These are phyloP conservation scores for Torulaspora franciscae DNA, from an alignment of 805 yeast genomes.

Conservation along the genomic window DNA sequence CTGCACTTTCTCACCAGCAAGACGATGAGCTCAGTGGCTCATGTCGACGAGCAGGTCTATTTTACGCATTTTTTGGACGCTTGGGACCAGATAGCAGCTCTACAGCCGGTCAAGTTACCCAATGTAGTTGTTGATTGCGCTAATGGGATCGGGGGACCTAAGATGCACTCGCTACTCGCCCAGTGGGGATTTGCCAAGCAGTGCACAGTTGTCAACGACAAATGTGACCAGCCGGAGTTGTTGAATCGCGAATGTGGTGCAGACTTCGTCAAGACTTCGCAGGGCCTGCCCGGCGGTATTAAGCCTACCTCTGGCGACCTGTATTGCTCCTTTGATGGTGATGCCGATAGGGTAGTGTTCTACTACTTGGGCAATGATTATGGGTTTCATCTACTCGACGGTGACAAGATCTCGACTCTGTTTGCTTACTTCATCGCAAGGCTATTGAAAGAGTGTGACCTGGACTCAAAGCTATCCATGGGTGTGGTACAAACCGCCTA, in stretches of 20 bases:
- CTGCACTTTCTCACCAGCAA: slow-evolving; percentile 79
- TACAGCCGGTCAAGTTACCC: slow-evolving; percentile 14
- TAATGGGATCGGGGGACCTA: slow-evolving; percentile 94
- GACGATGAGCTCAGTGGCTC: slow-evolving; percentile 38
- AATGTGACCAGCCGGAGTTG: slow-evolving; percentile 47
- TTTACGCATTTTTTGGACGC: slow-evolving; percentile 52
- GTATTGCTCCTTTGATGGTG: slow-evolving; percentile 90
- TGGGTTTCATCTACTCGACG: slow-evolving; percentile 65
- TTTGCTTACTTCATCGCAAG: slow-evolving; percentile 64
- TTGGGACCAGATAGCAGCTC: slow-evolving; percentile 20
- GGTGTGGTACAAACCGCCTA: slow-evolving; percentile 98
- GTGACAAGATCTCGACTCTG: slow-evolving; percentile 87
- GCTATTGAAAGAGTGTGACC: slow-evolving; percentile 43
- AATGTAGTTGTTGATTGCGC: slow-evolving; percentile 68
- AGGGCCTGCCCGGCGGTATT: slow-evolving; percentile 64
- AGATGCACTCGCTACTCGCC: slow-evolving; percentile 46
- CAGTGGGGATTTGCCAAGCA: slow-evolving; percentile 34
- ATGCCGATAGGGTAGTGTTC: slow-evolving; percentile 90
- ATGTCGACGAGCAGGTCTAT: slow-evolving; percentile 63
- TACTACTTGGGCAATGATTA: slow-evolving; percentile 46
- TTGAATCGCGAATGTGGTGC: slow-evolving; percentile 89
- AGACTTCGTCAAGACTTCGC: slow-evolving; percentile 89
- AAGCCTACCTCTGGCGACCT: slow-evolving; percentile 35
- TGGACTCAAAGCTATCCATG: slow-evolving; percentile 39
- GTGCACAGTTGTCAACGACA: slow-evolving; percentile 45